Evolutionary conservation across 2,329 filamentous ascomycete species (phyloP).

Genomic region (Aspergillus flavus): DNA sequence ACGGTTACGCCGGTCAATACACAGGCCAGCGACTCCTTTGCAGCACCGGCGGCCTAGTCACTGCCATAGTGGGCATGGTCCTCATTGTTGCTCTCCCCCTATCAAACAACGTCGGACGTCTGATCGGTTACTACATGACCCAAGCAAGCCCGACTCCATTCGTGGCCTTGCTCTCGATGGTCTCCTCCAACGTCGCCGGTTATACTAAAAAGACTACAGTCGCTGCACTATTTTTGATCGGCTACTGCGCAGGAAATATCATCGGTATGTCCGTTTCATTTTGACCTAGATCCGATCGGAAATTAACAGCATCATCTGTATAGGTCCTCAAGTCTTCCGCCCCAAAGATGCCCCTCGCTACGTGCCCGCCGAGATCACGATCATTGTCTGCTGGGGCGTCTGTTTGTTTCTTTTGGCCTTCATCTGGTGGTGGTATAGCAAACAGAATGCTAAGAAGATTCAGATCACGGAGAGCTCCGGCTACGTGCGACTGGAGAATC

Average conservation of each 20-base stretch:
- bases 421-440: constrained; percentile 64
- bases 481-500: constrained; percentile 66
- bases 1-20: constrained; percentile 60
- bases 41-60: constrained; percentile 53
- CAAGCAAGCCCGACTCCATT: constrained; percentile 63
- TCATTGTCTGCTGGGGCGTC: constrained; percentile 61
- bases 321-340: constrained; percentile 60
- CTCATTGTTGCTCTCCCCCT: constrained; percentile 66
- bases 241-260: constrained; percentile 57
- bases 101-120: constrained; percentile 58
- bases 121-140: constrained; percentile 68
- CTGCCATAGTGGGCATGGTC: constrained; percentile 62
- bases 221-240: constrained; percentile 51
- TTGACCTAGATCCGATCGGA: background rate
- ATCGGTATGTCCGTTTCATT: constrained; percentile 47
- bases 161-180: constrained; percentile 64
- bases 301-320: constrained; percentile 10
- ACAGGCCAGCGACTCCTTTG: constrained; percentile 61
- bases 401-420: constrained; percentile 60
- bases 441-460: constrained; percentile 63
- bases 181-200: constrained; percentile 62
- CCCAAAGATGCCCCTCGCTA: constrained; percentile 62
- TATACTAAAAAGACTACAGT: constrained; percentile 59
- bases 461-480: constrained; percentile 53
- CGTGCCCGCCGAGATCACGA: constrained; percentile 64